Conservation (phyloP, 2,329 filamentous ascomycete genomes). For the Cadophora malorum region DNA sequence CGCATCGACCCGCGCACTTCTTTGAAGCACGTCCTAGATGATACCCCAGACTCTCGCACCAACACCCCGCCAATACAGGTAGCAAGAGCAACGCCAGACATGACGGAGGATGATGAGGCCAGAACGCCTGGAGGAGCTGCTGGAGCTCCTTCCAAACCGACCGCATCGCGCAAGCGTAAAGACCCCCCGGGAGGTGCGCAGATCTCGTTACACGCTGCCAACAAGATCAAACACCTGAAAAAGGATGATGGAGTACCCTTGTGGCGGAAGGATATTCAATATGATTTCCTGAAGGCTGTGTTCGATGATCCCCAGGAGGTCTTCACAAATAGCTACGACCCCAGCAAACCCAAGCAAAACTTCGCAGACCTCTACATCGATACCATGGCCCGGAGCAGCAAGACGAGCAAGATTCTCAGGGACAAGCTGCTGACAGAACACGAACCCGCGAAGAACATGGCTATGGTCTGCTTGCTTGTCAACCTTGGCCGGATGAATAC, state of each 20-base stretch:
- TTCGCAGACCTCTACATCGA: conserved; percentile 98
- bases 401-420: conserved; percentile 97
- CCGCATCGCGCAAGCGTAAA: conserved; percentile 36
- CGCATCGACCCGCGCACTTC: conserved; percentile 41
- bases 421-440: conserved; percentile 95
- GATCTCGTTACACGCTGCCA: conserved; percentile 42
- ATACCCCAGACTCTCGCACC: conserved; percentile 36
- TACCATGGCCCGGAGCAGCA: conserved; percentile 97
- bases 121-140: conserved; percentile 36
- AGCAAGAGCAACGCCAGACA: conserved; percentile 34
- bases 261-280: conserved; percentile 88
- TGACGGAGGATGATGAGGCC: conserved; percentile 44
- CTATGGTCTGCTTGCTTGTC: conserved; percentile 97
- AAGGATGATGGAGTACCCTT: conserved; percentile 88
- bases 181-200: conserved; percentile 37
- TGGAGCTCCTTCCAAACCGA: conserved; percentile 25
- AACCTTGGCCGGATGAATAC: conserved; percentile 99
- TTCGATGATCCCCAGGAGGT: conserved; percentile 77
- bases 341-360: conserved; percentile 66
- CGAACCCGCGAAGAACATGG: conserved; percentile 94
- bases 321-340: conserved; percentile 91
- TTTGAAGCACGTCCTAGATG: conserved; percentile 39
- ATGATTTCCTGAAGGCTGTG: conserved; percentile 80
- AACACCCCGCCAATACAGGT: conserved; percentile 34
- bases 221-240: conserved; percentile 83